A percentile compares a stretch with the other conserved stretches of the same genome.
These are phyloP conservation scores for Sarocladium oryzae DNA, from an alignment of 2,329 filamentous ascomycete species.

Conservation along the genomic window DNA sequence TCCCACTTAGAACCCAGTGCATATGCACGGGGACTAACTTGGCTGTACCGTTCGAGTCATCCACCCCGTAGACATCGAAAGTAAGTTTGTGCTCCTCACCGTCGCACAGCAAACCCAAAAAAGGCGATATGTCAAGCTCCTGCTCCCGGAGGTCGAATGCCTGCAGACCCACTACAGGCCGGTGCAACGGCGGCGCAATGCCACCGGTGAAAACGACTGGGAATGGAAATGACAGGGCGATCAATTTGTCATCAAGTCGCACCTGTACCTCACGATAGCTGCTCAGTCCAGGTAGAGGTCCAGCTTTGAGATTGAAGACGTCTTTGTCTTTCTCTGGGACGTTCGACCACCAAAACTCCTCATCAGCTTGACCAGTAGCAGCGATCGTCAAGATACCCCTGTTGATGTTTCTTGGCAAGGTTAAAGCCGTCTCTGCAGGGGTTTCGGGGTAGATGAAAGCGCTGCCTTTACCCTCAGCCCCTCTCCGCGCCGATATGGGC, in stretches of 20 bases:
- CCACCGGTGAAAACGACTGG: constrained; percentile 79
- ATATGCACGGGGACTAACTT: constrained; percentile 38
- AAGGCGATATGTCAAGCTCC: constrained; percentile 77
- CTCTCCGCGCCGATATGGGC: constrained; percentile 54
- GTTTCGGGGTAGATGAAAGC: constrained; percentile 61
- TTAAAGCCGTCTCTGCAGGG: constrained; percentile 50
- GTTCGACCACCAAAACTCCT: constrained; percentile 86
- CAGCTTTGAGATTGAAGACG: constrained; percentile 48
- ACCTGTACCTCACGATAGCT: constrained; percentile 76
- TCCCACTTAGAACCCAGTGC: constrained; percentile 70
- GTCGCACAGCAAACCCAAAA: constrained; percentile 63
- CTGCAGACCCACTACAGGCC: constrained; percentile 71
- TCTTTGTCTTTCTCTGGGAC: constrained; percentile 55
- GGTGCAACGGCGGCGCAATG: constrained; percentile 68
- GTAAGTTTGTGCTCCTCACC: constrained; percentile 59
- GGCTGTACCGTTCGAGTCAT: constrained; percentile 40
- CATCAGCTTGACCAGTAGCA: constrained; percentile 66
- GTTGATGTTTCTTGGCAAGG: constrained; percentile 59
- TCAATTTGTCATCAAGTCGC: constrained; percentile 63
- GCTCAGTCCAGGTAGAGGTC: constrained; percentile 58
- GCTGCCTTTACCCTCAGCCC: constrained; percentile 48
- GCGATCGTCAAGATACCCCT: constrained; percentile 71
- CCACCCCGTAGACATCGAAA: constrained; percentile 59
- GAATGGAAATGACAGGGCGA: constrained; percentile 75
- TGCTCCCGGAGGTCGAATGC: constrained; percentile 74